Evolutionary conservation across 768 basidiomycete genomes (phyloP).

Genomic region (Auriscalpium vulgare): DNA sequence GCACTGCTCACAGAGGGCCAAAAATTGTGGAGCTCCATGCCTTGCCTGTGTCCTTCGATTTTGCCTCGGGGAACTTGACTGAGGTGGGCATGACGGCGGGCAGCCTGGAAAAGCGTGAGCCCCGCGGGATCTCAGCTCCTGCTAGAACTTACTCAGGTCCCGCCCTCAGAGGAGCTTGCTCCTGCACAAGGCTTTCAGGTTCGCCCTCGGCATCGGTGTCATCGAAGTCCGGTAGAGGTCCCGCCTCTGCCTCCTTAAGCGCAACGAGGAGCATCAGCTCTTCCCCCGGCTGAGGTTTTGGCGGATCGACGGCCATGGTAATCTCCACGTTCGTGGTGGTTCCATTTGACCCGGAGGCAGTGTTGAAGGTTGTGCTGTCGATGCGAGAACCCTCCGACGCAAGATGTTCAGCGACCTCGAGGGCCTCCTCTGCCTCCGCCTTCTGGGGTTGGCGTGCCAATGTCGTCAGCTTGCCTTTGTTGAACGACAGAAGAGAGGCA

Average conservation of each 20-base stretch:
- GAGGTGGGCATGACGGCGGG: slow-evolving; percentile 12
- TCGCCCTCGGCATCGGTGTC: neutral
- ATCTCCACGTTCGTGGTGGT: neutral
- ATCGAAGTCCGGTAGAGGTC: neutral
- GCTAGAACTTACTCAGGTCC: neutral
- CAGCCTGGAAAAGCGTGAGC: neutral
- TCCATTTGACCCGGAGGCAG: neutral
- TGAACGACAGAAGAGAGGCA: neutral
- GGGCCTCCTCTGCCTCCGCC: neutral
- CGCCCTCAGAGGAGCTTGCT: neutral
- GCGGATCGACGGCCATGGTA: neutral
- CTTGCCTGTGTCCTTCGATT: slow-evolving; percentile 1
- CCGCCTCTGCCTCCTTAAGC: neutral
- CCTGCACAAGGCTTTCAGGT: neutral
- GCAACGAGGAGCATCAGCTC: neutral
- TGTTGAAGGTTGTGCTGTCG: neutral
- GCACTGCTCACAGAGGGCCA: slow-evolving; percentile 13
- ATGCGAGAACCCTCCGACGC: slow-evolving; percentile 2
- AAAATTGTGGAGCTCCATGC: slow-evolving; percentile 13
- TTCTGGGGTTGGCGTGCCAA: slow-evolving; percentile 1
- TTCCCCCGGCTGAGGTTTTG: neutral
- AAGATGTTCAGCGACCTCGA: slow-evolving; percentile 4
- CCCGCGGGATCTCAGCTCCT: no score
- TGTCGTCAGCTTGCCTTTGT: slow-evolving; percentile 4
- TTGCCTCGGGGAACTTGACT: slow-evolving; percentile 6